A percentile compares a stretch with the other conserved stretches of the same genome.
Evolutionary conservation across 768 basidiomycete genomes (phyloP).

Genomic region (Chiua virens): DNA sequence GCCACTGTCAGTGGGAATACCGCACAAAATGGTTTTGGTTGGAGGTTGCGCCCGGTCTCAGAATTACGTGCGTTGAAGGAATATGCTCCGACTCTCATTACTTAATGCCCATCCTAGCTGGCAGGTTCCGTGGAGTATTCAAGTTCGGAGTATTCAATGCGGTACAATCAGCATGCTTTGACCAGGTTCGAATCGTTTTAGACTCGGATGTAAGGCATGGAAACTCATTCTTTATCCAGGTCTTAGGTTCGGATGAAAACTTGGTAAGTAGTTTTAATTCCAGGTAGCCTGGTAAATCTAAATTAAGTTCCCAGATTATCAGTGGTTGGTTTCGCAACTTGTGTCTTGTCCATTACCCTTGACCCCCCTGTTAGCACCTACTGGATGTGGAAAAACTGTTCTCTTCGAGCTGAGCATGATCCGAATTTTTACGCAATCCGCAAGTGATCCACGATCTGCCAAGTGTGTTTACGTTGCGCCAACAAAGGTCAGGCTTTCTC

Average conservation of each 20-base stretch:
- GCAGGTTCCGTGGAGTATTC: constrained; percentile 78
- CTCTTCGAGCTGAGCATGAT: constrained; percentile 88
- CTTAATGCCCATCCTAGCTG: constrained; percentile 51
- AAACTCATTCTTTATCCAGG: too few species aligned
- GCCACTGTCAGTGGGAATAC: constrained; percentile 2
- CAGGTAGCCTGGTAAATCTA: too few species aligned
- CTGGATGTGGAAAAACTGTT: too few species aligned
- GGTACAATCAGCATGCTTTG: constrained; percentile 82
- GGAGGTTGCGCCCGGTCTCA: constrained; percentile 63
- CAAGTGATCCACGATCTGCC: constrained; percentile 30
- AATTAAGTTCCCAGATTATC: too few species aligned
- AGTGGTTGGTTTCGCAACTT: too few species aligned
- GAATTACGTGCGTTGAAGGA: too few species aligned
- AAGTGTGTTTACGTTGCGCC: constrained; percentile 92
- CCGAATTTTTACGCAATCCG: constrained; percentile 55
- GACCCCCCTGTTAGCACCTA: too few species aligned
- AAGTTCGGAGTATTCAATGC: constrained; percentile 91
- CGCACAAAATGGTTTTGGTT: constrained; percentile 43
- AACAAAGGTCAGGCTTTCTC: background rate
- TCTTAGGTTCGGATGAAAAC: too few species aligned
- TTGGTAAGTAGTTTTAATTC: too few species aligned
- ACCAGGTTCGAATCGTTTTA: constrained; percentile 46
- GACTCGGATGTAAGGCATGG: background rate
- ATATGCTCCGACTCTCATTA: background rate
- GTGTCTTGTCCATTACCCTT: too few species aligned